phyloP scores from a whole-genome alignment of 1,139 yeast species.

The Zygosaccharomyces sapae region DNA sequence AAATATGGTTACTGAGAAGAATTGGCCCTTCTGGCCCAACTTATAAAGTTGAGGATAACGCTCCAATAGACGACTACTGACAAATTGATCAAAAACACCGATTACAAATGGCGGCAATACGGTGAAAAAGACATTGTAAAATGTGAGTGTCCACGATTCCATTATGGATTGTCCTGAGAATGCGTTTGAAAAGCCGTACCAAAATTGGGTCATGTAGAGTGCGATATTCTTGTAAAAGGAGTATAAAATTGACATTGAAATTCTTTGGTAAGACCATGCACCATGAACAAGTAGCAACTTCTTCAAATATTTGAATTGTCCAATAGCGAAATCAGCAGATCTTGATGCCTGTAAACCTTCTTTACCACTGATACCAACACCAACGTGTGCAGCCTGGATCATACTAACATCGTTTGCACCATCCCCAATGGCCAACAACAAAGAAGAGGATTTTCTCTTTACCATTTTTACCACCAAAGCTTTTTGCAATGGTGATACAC shows the following conservation, averaged over 20 bases:
- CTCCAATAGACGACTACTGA: slow-evolving; percentile 81
- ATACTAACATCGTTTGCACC: slow-evolving; percentile 98
- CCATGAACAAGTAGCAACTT: slow-evolving; percentile 91
- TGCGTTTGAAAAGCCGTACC: slow-evolving; percentile 91
- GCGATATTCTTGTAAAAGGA: slow-evolving; percentile 95
- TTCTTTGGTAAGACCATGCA: slow-evolving; percentile 94
- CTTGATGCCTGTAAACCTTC: slow-evolving; percentile 99
- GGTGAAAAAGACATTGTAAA: slow-evolving; percentile 90
- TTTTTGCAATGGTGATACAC: slow-evolving; percentile 96
- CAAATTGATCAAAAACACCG: slow-evolving; percentile 96
- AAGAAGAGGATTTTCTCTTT: slow-evolving; percentile 69
- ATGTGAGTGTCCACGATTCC: slow-evolving; percentile 97
- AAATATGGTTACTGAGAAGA: slow-evolving; percentile 85
- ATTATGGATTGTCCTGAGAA: slow-evolving; percentile 94
- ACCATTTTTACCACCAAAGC: slow-evolving; percentile 94
- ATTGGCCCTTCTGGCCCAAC: slow-evolving; percentile 81
- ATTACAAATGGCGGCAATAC: slow-evolving; percentile 93
- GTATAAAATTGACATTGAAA: slow-evolving; percentile 85
- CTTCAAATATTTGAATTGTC: slow-evolving; percentile 83
- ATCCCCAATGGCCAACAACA: slow-evolving; percentile 91
- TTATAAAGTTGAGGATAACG: slow-evolving; percentile 90
- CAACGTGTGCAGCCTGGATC: slow-evolving; percentile 99
- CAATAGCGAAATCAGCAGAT: slow-evolving; percentile 95
- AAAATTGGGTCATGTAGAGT: slow-evolving; percentile 94
- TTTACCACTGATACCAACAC: slow-evolving; percentile 97